These are phyloP conservation scores for Dichotomopilus funicola DNA, from an alignment of 2,329 filamentous ascomycete genomes.

Conservation along the genomic window DNA sequence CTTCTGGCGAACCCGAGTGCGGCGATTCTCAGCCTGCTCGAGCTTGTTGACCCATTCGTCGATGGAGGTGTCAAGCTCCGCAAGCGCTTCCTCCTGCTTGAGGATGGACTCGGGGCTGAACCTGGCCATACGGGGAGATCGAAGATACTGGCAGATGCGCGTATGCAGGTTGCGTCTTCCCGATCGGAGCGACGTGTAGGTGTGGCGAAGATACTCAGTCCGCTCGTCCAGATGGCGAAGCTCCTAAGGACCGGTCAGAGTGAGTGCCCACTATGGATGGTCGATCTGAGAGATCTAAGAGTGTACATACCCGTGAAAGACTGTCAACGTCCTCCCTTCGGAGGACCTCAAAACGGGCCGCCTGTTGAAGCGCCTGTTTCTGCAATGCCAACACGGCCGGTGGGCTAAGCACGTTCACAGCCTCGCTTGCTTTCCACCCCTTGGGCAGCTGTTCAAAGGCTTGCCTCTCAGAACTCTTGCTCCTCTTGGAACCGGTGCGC, in stretches of 20 bases:
- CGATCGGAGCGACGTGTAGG: slow-evolving; percentile 67
- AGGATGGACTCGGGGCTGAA: slow-evolving; percentile 70
- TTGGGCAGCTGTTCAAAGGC: slow-evolving; percentile 57
- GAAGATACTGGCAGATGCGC: slow-evolving; percentile 70
- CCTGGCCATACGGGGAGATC: slow-evolving; percentile 61
- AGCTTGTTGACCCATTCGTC: slow-evolving; percentile 76
- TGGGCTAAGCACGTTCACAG: slow-evolving; percentile 39
- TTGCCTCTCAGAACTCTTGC: slow-evolving; percentile 45
- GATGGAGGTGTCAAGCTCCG: slow-evolving; percentile 69
- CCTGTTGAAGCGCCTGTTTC: slow-evolving; percentile 56
- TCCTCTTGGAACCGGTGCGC: slow-evolving; percentile 37
- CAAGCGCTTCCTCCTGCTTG: slow-evolving; percentile 72
- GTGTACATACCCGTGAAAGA: slow-evolving; percentile 51
- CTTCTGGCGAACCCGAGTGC: slow-evolving; percentile 69
- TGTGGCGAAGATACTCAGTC: slow-evolving; percentile 70
- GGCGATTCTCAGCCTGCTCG: slow-evolving; percentile 73
- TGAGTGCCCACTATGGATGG: background rate
- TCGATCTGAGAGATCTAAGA: background rate
- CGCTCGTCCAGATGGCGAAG: slow-evolving; percentile 70
- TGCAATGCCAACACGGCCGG: slow-evolving; percentile 47
- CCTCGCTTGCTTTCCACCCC: slow-evolving; percentile 51
- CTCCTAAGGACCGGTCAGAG: slow-evolving; percentile 44
- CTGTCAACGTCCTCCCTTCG: slow-evolving; percentile 55
- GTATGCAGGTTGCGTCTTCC: slow-evolving; percentile 70
- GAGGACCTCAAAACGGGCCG: slow-evolving; percentile 59